phyloP scores from a whole-genome alignment of 257 asterid genomes.

The Solanum ahanhuiri region DNA sequence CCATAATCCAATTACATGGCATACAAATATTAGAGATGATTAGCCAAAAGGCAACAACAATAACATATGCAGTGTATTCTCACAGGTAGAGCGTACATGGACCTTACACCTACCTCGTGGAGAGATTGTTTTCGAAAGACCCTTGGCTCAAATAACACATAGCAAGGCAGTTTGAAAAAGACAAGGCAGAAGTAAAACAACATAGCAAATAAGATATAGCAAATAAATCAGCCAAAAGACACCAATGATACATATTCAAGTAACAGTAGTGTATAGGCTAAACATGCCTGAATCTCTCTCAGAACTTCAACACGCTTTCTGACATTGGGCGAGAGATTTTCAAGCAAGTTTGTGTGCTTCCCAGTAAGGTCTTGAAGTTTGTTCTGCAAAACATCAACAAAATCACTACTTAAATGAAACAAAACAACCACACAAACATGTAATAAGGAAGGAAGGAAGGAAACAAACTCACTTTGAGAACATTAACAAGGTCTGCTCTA shows the following conservation, averaged over 20 bases:
- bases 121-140: neutral
- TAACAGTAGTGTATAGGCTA: neutral
- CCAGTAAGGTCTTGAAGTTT: conserved; percentile 58
- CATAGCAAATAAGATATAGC: neutral
- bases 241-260: neutral
- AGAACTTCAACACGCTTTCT: conserved; percentile 57
- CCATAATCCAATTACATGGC: neutral
- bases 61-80: neutral
- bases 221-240: neutral
- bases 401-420: neutral
- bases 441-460: neutral
- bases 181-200: neutral
- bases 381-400: conserved; percentile 24
- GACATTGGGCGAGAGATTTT: conserved; percentile 33
- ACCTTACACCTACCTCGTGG: neutral
- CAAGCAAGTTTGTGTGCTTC: conserved; percentile 51
- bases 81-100: neutral
- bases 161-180: neutral
- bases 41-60: neutral
- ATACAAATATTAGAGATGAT: neutral
- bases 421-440: no score
- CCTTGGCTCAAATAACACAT: neutral
- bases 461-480: conserved; percentile 44
- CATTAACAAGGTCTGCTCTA: conserved; percentile 64
- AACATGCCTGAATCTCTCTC: conserved; percentile 43